Evolutionary conservation across 129 eudicot species (phyloP), one percentile per base, ranked within the genome.

Genomic region (Flaveria linearis): DNA sequence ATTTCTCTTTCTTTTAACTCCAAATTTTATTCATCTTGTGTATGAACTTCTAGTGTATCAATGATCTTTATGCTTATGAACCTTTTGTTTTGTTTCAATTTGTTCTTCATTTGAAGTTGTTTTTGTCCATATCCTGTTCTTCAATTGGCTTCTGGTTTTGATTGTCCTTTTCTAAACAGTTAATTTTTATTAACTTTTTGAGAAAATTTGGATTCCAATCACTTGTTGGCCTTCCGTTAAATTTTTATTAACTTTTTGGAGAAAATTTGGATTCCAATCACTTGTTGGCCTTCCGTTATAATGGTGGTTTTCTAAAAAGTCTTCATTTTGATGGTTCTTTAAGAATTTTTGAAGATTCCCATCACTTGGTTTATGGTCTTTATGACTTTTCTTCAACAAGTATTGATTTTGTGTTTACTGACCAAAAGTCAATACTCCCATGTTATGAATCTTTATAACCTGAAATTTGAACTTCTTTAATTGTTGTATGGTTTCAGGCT

Each of bases 401-500:
- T 52, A 22, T 53, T 51, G 17, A 6, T 52, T 30, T 72, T 72
- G 10, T 30, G 51, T 53, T 52, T n/a, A 9, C 28, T 46, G 69
- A 74, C 57, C 78, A 46, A 61, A 55, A 22, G 51, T 63, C 61
- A 23, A 73, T 55, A 57, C 25, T 18, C 69, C 42, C 56, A 41
- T 14, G 57, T 13, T 10, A 17, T 5, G 18, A 62, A 28, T 62
- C 68, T 26, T 62, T 26, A 62, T 62, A 62, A 62, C 45, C 1
- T 10, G 28, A 17, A 62, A 5, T 62, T 28, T 28, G 18, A 62
- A 5, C 10, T 30, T 28, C n/a, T 60, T 23, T 17, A 60, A 36
- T 51, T 51, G n/a, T 72, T 67, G 5, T 30, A 25, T 56, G 57
- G 22, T 80, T 67, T 80, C 84, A 80, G 80, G 84, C 51, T 67